Percentiles rank a stretch among this genome's conserved stretches.
Conservation (phyloP, 768 basidiomycete species). For the Tricholoma matsutake region DNA sequence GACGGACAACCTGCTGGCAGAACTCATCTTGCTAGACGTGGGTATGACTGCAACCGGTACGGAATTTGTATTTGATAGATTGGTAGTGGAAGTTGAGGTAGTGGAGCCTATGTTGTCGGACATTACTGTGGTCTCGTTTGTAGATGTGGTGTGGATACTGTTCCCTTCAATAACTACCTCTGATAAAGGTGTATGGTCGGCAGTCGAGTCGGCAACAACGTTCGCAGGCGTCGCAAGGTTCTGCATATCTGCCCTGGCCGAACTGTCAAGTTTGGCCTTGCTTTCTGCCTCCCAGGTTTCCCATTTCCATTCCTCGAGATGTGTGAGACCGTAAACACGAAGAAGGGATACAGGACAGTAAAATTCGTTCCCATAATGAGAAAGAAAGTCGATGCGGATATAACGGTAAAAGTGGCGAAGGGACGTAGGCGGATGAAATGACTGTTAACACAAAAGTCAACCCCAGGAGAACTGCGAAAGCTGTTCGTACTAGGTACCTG, state of each 20-base stretch:
- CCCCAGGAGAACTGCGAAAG: neutral
- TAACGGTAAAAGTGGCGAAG: constrained; percentile 88
- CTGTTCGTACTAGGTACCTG: constrained; percentile 56
- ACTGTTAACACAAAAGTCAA: constrained; percentile 34
- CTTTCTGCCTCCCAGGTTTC: constrained; percentile 79
- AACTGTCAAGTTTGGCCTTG: constrained; percentile 39
- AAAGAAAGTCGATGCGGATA: constrained; percentile 90
- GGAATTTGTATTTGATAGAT: neutral
- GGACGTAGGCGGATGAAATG: constrained; percentile 74
- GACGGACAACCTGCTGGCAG: neutral
- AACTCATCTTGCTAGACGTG: neutral
- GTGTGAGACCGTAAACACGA: constrained; percentile 92
- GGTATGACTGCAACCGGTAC: neutral
- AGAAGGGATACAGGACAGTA: constrained; percentile 94
- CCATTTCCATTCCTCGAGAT: constrained; percentile 96
- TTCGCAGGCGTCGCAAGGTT: constrained; percentile 1
- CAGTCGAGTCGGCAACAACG: neutral
- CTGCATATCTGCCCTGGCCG: constrained; percentile 26
- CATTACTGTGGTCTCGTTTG: neutral
- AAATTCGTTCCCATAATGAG: constrained; percentile 92
- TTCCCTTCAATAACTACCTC: neutral
- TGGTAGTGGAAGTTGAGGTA: neutral
- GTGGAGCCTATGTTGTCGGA: neutral
- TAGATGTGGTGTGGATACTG: neutral
- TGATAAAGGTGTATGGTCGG: neutral